Conservation (phyloP, 2,329 filamentous ascomycete genomes). For the Stachybotrys chlorohalonatus region DNA sequence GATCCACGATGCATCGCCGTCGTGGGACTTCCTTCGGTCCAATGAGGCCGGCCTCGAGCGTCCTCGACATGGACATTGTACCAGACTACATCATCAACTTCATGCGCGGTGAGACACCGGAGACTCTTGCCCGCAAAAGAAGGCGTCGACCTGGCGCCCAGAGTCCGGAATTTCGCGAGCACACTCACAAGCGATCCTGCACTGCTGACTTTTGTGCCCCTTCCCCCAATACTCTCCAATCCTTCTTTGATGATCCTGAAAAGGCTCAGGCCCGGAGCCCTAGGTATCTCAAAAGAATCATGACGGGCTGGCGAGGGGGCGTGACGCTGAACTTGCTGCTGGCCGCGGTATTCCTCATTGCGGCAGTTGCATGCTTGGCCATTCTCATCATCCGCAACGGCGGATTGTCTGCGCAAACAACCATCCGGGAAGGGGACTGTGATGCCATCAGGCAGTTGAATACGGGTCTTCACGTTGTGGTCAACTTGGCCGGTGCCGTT, state of each 20-base stretch:
- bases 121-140: constrained; percentile 37
- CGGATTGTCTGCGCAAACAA: constrained; percentile 23
- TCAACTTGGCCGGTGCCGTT: constrained; percentile 33
- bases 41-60: constrained; percentile 17
- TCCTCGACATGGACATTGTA: constrained; percentile 34
- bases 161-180: constrained; percentile 15
- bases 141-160: constrained; percentile 22
- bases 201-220: constrained; percentile 3
- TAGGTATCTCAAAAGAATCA: constrained; percentile 13
- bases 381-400: constrained; percentile 24
- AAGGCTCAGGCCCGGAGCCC: constrained; percentile 7
- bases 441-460: constrained; percentile 23
- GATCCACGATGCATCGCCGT: constrained; percentile 9
- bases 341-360: constrained; percentile 26
- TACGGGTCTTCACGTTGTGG: constrained; percentile 32
- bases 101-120: constrained; percentile 45
- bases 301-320: constrained; percentile 39
- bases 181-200: constrained; percentile 5
- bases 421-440: constrained; percentile 30
- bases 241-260: neutral
- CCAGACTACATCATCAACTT: constrained; percentile 49
- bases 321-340: constrained; percentile 33
- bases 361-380: constrained; percentile 28
- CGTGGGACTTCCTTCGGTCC: constrained; percentile 10
- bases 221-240: neutral